Base-by-base conservation (phyloP, 2,329 filamentous ascomycete genomes). In the Alternaria sp. region DNA sequence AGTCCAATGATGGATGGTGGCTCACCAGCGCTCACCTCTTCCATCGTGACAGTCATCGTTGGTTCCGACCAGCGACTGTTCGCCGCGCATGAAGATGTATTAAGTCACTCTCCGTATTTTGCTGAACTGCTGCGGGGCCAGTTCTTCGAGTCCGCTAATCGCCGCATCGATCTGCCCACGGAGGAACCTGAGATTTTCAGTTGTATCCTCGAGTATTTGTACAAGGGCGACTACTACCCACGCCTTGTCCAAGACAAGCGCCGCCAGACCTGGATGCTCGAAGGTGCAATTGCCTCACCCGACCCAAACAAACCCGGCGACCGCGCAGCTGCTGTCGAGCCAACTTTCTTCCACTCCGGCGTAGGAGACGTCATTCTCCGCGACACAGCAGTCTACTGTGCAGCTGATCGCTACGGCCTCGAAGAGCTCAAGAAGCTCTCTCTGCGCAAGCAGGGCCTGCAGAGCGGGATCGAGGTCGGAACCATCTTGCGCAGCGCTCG, bases 141-240 rank as follows among this genome's bases (percentile, higher is more conserved):
- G 78, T 91, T 90, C 83, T 86, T 90, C 80, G 90, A 91, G 78
- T 86, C 82, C 67, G 80, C 81, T 82, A 83, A 88, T 86, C 89
- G 92, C 84, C 87, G 92, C 88, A 88, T 93, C 87, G 80, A 90
- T 87, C 84, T 91, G 85, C 84, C 91, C 87, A 85, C 87, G 71
- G 87, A 89, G 86, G 92, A 97, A 84, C 93, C 94, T 71, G 93
- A 97, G 85, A 87, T 96, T 80, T 92, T 97, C 81, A 96, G 93
- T 79, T 94, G 91, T 75, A 85, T 97, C 74, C 92, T 97, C 83
- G 94, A 97, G 84, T 97, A 94, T 80, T 89, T 97, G 70, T 97
- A 97, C 90, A 97, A 96, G 85, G 93, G 92, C 70, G 93, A 97
- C 86, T 97, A 97, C 83, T 95, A 92, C 81, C 94, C 94, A 58